Evolutionary conservation across 2,329 filamentous ascomycete genomes (phyloP).

Genomic region (Fusarium compactum): DNA sequence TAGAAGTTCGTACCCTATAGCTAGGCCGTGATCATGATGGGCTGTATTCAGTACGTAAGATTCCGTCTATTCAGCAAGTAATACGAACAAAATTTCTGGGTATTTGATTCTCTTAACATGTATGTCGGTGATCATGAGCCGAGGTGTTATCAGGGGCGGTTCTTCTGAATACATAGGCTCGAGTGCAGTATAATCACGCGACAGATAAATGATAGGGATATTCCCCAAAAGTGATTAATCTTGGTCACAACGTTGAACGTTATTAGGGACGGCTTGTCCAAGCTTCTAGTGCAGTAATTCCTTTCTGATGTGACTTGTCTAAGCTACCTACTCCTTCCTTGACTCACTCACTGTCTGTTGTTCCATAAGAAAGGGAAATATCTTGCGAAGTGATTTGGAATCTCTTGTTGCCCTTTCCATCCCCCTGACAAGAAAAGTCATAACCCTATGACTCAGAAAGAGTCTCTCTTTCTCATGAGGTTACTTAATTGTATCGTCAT

Average conservation of each 20-base stretch:
- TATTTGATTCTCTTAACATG: not conserved
- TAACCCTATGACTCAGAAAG: not conserved
- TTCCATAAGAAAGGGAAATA: not conserved
- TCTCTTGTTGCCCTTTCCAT: not conserved
- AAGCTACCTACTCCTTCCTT: no score
- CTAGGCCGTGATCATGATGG: not conserved
- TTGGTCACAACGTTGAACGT: not conserved
- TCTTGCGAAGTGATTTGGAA: not conserved
- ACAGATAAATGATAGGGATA: not conserved
- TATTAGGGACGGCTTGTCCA: not conserved
- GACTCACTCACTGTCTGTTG: not conserved
- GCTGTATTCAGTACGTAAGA: not conserved
- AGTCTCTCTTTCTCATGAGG: not conserved
- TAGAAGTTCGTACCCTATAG: not conserved
- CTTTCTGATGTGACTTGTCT: not conserved
- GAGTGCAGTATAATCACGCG: not conserved
- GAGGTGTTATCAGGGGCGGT: not conserved
- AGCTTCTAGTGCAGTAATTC: not conserved
- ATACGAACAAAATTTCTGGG: not conserved
- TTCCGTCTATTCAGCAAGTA: not conserved
- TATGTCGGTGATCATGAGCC: not conserved
- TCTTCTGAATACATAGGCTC: not conserved
- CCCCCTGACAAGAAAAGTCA: not conserved
- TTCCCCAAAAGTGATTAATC: not conserved
- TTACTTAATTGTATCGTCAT: conserved; percentile 1